These are phyloP conservation scores for Kuraishia ogatae DNA, from an alignment of 805 yeast species.

Conservation along the genomic window DNA sequence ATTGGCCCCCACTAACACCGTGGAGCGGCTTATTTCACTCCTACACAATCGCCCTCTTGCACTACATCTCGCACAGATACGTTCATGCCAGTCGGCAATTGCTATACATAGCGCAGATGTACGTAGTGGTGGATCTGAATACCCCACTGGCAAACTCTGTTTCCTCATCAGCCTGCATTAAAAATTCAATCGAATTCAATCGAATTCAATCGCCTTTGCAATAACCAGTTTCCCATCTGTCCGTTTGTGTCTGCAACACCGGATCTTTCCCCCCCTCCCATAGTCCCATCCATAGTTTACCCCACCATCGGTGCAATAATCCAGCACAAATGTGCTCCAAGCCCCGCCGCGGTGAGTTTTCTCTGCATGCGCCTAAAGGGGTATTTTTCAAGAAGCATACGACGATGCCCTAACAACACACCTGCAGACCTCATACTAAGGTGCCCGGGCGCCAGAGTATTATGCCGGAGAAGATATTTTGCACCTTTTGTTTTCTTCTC, in stretches of 20 bases:
- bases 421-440: neutral
- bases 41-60: too few relatives aligned
- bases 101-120: too few relatives aligned
- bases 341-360: neutral
- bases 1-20: neutral
- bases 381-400: neutral
- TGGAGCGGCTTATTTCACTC: neutral
- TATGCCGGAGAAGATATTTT: neutral
- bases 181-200: too few relatives aligned
- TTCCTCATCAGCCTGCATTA: too few relatives aligned
- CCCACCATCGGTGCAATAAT: neutral
- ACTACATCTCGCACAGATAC: too few relatives aligned
- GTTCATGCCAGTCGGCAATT: too few relatives aligned
- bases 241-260: too few relatives aligned
- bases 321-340: neutral
- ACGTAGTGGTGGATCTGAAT: too few relatives aligned
- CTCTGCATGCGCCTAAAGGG: neutral
- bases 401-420: neutral
- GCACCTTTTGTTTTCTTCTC: neutral
- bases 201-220: too few relatives aligned
- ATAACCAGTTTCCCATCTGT: too few relatives aligned
- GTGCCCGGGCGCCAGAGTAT: neutral
- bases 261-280: too few relatives aligned
- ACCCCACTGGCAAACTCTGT: too few relatives aligned
- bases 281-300: neutral